Conservation (phyloP, 768 basidiomycete genomes). For the Trametes punicea region DNA sequence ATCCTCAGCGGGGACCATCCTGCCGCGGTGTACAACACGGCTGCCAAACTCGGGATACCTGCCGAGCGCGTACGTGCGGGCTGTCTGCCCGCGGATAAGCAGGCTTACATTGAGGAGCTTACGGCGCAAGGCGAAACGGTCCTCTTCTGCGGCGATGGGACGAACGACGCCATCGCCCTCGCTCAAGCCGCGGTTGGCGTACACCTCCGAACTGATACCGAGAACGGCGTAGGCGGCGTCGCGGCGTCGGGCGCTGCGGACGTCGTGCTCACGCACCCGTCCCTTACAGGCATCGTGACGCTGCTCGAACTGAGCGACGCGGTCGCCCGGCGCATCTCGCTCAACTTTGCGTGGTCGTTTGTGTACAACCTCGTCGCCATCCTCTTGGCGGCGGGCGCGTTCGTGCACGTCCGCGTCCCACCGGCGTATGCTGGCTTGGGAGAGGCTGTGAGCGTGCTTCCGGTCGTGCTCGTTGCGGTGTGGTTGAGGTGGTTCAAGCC, state of each 20-base stretch:
- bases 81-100: conserved; percentile 48
- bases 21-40: conserved; percentile 42
- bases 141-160: conserved; percentile 49
- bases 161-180: conserved; percentile 50
- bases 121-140: conserved; percentile 31
- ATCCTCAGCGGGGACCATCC: conserved; percentile 51
- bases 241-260: conserved; percentile 45
- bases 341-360: conserved; percentile 37
- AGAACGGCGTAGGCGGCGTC: conserved; percentile 33
- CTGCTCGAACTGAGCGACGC: conserved; percentile 37
- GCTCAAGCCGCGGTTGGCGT: conserved; percentile 50
- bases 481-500: conserved; percentile 29
- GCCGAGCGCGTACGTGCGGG: conserved; percentile 36
- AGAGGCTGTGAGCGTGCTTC: conserved; percentile 41
- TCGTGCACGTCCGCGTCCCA: conserved; percentile 37
- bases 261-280: conserved; percentile 40
- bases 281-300: conserved; percentile 34
- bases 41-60: conserved; percentile 37
- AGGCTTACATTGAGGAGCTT: conserved; percentile 30
- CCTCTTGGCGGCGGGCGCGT: conserved; percentile 48
- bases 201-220: conserved; percentile 31
- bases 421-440: conserved; percentile 44
- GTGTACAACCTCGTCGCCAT: conserved; percentile 46
- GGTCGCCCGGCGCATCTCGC: conserved; percentile 34
- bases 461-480: conserved; percentile 39